Evolutionary conservation across 108 stramenopile species (phyloP).

Genomic region (Bacterosira constricta): DNA sequence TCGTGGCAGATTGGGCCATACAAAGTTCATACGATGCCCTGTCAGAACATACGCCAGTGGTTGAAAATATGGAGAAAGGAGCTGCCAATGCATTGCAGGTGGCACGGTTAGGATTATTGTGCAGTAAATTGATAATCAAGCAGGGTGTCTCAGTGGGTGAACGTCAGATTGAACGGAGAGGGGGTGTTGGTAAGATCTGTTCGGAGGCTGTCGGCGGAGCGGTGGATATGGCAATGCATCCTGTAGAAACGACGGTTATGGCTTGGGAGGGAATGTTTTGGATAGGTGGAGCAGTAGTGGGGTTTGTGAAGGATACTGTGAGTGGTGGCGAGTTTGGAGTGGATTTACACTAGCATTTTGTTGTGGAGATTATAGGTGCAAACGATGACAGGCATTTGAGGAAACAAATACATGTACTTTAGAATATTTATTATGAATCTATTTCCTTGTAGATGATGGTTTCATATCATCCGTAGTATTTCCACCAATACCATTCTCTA

Average conservation of each 20-base stretch:
- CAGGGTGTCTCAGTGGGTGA: constrained; percentile 65
- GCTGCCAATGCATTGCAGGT: constrained; percentile 73
- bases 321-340: constrained; percentile 15
- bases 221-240: constrained; percentile 72
- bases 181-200: constrained; percentile 68
- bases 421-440: too few species aligned
- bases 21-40: constrained; percentile 72
- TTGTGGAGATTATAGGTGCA: too few species aligned
- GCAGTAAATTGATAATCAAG: constrained; percentile 55
- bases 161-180: constrained; percentile 71
- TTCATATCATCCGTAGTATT: neutral
- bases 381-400: too few species aligned
- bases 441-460: neutral
- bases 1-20: constrained; percentile 62
- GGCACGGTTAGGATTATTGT: constrained; percentile 53
- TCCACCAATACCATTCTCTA: constrained; percentile 32
- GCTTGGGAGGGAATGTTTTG: constrained; percentile 68
- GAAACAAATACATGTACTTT: too few species aligned
- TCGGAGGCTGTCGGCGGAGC: constrained; percentile 54
- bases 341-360: too few species aligned
- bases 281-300: constrained; percentile 52
- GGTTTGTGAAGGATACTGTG: constrained; percentile 37
- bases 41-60: constrained; percentile 51
- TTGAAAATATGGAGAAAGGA: constrained; percentile 57
- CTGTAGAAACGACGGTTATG: constrained; percentile 67